Base-by-base conservation (phyloP, 2,329 filamentous ascomycete genomes). In the Mycocentrospora acerina region DNA sequence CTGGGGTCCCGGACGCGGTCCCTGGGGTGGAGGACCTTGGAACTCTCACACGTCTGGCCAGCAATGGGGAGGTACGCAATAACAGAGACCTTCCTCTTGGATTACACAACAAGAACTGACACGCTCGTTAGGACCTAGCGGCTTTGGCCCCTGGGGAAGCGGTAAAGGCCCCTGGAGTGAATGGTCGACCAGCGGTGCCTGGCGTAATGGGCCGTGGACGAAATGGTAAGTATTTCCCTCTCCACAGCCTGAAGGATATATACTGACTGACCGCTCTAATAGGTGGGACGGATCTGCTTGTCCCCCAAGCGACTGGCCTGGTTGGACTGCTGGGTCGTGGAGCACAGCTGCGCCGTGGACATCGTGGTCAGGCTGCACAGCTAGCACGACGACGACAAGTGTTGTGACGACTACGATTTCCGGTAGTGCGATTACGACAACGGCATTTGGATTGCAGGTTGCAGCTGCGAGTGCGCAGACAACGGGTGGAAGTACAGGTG, bases 311-410 rank as follows among this genome's bases (percentile, higher is more conserved):
- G 60, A 66, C 36, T 68, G 65, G 65, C 60, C 62, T 8, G 65
- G 65, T 3, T 68, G 64, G 64, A 67, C 65, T 6, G 43, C 52
- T 1, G 64, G 63, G 0, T 53, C 58, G 0, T 68, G 65, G 65
- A 55, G 51, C 17, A 67, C 60, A 9, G 35, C 35, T 25, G 60
- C 64, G 11, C 64, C 64, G 2, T 68, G 65, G 65, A 66, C 60
- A 5, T 59, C 48, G 4, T 68, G 66, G 66, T 37, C 32, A 4
- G 61, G 45, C 1, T 68, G 66, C 32, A 54, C 55, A 7, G 62
- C 55, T 7, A 49, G 30, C 2, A 68, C 64, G 7, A 68, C 62
- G 2, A 54, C 51, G 2, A 64, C 59, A 1, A 61, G 48, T 12
- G 51, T 61, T 0, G 46, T 57, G 5, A 66, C 62, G 1, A 59